Percentiles rank a stretch among this genome's conserved stretches.
These are phyloP conservation scores for Coemansia sp. DNA, from an alignment of 192 early-diverging fungal genomes.

Conservation along the genomic window DNA sequence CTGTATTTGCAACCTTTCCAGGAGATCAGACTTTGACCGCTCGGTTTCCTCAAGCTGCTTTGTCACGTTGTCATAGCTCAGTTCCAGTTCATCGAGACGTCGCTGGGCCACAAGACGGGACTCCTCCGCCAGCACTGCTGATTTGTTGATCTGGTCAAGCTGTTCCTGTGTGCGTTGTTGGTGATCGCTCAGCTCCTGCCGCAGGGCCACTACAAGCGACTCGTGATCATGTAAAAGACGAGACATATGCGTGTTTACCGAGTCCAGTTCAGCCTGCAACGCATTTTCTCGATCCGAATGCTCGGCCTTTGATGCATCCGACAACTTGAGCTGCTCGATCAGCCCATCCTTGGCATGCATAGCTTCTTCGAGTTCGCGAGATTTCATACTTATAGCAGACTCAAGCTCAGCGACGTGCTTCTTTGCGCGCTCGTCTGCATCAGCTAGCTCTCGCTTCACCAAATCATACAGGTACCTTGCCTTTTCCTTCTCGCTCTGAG, in stretches of 20 bases:
- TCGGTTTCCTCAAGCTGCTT: not conserved
- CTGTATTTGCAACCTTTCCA: not conserved
- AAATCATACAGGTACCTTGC: not conserved
- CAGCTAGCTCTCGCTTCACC: not conserved
- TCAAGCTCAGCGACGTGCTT: not conserved
- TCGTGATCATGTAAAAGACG: not conserved
- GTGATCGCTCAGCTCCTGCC: not conserved
- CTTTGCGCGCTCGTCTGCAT: not conserved
- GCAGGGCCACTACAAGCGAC: not conserved
- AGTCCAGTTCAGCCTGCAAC: not conserved
- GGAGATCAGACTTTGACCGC: not conserved
- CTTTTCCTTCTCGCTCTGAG: not conserved
- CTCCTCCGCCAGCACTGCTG: not conserved
- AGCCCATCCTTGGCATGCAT: not conserved
- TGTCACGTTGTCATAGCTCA: not conserved
- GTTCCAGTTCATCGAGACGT: constrained; percentile 14
- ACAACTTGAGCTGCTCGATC: not conserved
- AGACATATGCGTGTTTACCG: not conserved
- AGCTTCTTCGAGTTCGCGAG: not conserved
- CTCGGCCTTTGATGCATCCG: not conserved
- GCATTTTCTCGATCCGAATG: not conserved
- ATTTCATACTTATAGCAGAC: not conserved
- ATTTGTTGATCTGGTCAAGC: not conserved
- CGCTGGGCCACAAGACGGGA: constrained; percentile 1
- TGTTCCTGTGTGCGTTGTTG: not conserved